Base-by-base conservation (phyloP, 805 yeast species). In the Kodamaea jinghongensis region DNA sequence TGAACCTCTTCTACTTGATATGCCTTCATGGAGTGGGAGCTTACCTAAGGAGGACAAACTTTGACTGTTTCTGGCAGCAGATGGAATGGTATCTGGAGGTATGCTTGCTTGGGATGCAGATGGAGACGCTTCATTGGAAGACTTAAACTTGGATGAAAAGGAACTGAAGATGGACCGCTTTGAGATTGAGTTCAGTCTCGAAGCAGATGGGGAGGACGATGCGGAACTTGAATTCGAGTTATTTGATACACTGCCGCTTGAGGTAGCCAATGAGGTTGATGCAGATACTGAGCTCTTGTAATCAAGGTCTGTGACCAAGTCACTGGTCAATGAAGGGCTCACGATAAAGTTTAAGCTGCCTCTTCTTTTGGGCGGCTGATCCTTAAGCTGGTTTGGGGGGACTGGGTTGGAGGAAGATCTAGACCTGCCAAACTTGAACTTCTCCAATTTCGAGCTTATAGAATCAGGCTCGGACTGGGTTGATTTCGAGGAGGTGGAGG, bases 131-230 rank as follows among this genome's bases (percentile, higher is more conserved):
- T 15, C 35, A 22, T n/a, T 9, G 4, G 23, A 20, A 6, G 35
- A 55, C 42, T 65, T 66, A 47, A 68, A 68, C 41, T 68, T 68
- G 7, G 71, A 61, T 3, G 73, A 67, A 11, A 69, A 35, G 10
- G 71, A 64, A 39, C 67, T 58, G 48, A 69, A 66, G 4, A 69
- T 34, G 2, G 68, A 57, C 34, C 60, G 51, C 17, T 49, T 55
- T 29, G 48, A 49, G 4, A 48, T 45, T 9, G 51, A 45, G 27
- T 42, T 46, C 40, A 33, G 41, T 28, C 58, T 38, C 4, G 56
- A 45, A 10, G 46, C 46, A n/a, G 28, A 35, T 3, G 53, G 51
- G 4, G 48, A 43, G 9, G 47, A 44, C 12, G 36, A 12, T 10
- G 16, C 25, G 14, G 39, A 34, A 13, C 22, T 11, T 10, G 31